Conservation (phyloP, 768 basidiomycete species). For the Collybia sordida region DNA sequence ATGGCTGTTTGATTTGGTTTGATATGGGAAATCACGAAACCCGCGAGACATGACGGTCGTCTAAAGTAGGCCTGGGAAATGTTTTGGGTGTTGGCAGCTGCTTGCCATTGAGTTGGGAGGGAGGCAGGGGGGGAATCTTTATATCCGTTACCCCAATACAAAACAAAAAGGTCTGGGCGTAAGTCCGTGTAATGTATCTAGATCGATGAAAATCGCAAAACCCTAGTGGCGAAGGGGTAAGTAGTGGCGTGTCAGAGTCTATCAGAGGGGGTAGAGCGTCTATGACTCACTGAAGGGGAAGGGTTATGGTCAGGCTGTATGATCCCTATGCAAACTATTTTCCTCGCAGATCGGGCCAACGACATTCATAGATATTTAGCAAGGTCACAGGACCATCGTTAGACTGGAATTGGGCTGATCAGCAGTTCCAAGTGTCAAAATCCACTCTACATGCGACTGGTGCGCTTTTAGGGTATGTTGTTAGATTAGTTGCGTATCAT, state of each 20-base stretch:
- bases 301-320: neutral
- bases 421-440: too few relatives aligned
- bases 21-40: constrained; percentile 1
- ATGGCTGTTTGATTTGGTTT: constrained; percentile 7
- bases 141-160: neutral
- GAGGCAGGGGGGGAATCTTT: neutral
- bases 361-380: neutral
- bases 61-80: constrained; percentile 2
- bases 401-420: too few relatives aligned
- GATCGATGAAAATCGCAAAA: neutral
- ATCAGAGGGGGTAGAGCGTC: constrained; percentile 4
- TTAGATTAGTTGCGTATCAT: too few relatives aligned
- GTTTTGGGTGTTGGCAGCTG: neutral
- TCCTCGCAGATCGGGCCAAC: constrained; percentile 8
- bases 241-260: neutral
- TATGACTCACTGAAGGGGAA: neutral
- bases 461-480: too few relatives aligned
- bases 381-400: too few relatives aligned
- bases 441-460: too few relatives aligned
- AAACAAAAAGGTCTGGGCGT: constrained; percentile 1
- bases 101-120: neutral
- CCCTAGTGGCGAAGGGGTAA: neutral
- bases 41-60: constrained; percentile 4
- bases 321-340: neutral
- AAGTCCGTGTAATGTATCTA: neutral